Conservation (phyloP, 768 basidiomycete genomes). For the Sporobolomyces roseus region DNA sequence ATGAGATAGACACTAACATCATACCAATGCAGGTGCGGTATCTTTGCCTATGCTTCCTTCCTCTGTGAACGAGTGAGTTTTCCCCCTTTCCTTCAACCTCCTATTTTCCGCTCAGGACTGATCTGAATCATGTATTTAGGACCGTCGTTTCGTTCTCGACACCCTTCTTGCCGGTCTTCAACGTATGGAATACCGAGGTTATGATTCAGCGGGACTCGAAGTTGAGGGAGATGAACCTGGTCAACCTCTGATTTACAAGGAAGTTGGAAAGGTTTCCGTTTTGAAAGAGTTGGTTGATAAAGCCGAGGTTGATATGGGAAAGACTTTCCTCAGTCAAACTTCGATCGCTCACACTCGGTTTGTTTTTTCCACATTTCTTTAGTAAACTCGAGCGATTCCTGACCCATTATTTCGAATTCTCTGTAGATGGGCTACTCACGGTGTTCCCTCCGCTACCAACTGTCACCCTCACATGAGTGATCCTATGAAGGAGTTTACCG, state of each 20-base stretch:
- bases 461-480: slow-evolving; percentile 94
- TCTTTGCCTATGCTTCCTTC: slow-evolving; percentile 93
- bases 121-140: slow-evolving; percentile 52
- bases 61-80: slow-evolving; percentile 82
- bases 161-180: slow-evolving; percentile 84
- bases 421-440: slow-evolving; percentile 94
- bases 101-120: not conserved
- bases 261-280: slow-evolving; percentile 93
- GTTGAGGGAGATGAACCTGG: slow-evolving; percentile 85
- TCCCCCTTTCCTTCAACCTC: slow-evolving; percentile 9
- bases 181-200: slow-evolving; percentile 95
- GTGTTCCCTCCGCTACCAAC: slow-evolving; percentile 60
- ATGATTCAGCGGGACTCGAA: slow-evolving; percentile 71
- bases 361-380: not conserved
- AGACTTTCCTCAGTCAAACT: slow-evolving; percentile 76
- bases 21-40: slow-evolving; percentile 63
- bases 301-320: slow-evolving; percentile 59
- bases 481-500: slow-evolving; percentile 68
- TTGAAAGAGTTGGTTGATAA: slow-evolving; percentile 81
- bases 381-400: too few relatives aligned
- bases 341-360: slow-evolving; percentile 93
- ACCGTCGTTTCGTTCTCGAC: slow-evolving; percentile 85
- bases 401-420: too few relatives aligned
- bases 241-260: slow-evolving; percentile 81
- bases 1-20: too few relatives aligned